Conservation (phyloP, 1,284 basidiomycete genomes). For the Trichosporon sp. region DNA sequence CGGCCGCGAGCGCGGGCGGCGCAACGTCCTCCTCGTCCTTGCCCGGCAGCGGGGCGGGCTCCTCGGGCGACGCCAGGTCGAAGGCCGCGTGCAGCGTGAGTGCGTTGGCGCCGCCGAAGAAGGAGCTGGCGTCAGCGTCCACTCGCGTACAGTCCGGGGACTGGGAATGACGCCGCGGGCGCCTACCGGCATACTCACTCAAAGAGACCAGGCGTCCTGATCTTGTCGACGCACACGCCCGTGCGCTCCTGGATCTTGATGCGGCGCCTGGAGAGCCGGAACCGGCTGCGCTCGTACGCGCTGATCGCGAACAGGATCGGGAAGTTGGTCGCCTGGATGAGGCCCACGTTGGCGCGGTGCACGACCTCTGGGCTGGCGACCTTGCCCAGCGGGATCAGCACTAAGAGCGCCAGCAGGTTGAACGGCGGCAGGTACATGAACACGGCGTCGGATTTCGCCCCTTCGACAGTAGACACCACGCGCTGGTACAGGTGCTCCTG, state of each 20-base stretch:
- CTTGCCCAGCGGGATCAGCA: constrained; percentile 71
- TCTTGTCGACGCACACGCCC: constrained; percentile 19
- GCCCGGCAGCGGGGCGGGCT: constrained; percentile 11
- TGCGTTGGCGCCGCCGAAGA: constrained; percentile 41
- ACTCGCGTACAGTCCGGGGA: not conserved
- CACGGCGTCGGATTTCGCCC: constrained; percentile 81
- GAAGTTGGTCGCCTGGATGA: constrained; percentile 75
- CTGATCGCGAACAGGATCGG: constrained; percentile 73
- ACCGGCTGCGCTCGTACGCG: constrained; percentile 65
- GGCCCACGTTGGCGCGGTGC: constrained; percentile 73
- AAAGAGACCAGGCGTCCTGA: constrained; percentile 22
- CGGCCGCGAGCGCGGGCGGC: constrained; percentile 11
- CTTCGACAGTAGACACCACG: constrained; percentile 80
- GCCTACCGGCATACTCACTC: constrained; percentile 28
- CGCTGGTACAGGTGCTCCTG: constrained; percentile 87
- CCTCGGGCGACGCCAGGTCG: constrained; percentile 34
- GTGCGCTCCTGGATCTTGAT: constrained; percentile 25
- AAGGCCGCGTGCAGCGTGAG: constrained; percentile 44
- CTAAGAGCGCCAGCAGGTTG: constrained; percentile 58
- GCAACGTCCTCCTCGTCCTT: constrained; percentile 1
- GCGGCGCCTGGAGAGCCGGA: constrained; percentile 23
- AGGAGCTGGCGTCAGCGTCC: constrained; percentile 22
- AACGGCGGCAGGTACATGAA: constrained; percentile 80
- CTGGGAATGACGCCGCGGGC: not conserved
- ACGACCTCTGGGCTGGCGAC: constrained; percentile 65